Evolutionary conservation across 306 rosid genomes (phyloP), one percentile per base, ranked within the genome.

Genomic region (Fragaria vesca): DNA sequence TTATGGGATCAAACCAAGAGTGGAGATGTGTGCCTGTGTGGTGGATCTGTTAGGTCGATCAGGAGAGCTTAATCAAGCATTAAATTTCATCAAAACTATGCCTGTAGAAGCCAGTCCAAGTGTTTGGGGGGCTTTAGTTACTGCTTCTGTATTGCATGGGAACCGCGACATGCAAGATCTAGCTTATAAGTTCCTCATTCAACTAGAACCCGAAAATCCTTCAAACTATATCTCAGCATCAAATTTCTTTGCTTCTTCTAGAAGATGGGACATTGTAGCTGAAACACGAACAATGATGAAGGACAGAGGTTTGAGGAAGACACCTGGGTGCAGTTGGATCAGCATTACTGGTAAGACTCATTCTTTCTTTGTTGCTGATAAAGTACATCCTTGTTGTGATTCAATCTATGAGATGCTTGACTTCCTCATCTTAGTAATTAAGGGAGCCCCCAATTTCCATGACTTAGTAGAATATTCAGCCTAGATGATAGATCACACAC

Each of bases 261-360:
- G 83, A 80, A 89, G 78, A 78, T 92, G 98, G 97, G 92, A 90
- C 79, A 83, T 61, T 42, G 96, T 94, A 62, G 87, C 89, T 72
- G 87, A 85, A 79, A 86, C 88, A 71, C 92, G 98, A 83, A 81
- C 74, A 67, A 71, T 46, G 82, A 94, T 92, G 97, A 88, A 85
- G 77, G 94, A 86, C 81, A 89, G 88, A 76, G 94, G 94, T 34
- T 71, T 94, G 71, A 88, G 79, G 82, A 94, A 92, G 81, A 82
- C 81, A 12, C 92, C 93, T 0, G 97, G 98, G 63, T 88, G 92
- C 86, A 94, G 98, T 82, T 89, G 97, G 97, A 88, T 94, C 79
- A 85, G 80, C 74, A 52, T 90, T 36, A 74, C 85, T 6, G 75
- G 89, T 2, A 71, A 77, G 57, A 94, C 89, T 24, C 88, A 84